Evolutionary conservation across 345 rosid genomes (phyloP).

Genomic region (Alliaria petiolata): DNA sequence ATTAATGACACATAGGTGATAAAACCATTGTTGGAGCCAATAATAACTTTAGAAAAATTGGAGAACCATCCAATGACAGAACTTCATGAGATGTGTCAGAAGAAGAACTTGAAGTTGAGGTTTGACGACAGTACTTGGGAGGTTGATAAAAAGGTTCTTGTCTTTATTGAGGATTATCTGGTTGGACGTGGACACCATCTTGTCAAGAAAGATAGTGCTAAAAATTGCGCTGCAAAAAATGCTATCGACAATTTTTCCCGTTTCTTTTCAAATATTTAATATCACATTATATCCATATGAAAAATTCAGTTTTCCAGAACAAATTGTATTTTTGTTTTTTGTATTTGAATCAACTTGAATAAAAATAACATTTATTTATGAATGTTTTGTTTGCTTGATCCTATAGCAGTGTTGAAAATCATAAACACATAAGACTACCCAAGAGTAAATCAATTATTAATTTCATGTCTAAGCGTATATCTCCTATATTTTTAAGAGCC

Average conservation of each 20-base stretch:
- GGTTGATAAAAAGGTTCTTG: slow-evolving; percentile 29
- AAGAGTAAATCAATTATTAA: too few species aligned
- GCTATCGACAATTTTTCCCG: slow-evolving; percentile 42
- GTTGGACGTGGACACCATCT: slow-evolving; percentile 40
- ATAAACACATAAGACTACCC: not conserved
- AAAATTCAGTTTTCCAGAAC: not conserved
- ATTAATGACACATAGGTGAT: slow-evolving; percentile 37
- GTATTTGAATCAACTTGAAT: not conserved
- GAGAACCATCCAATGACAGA: slow-evolving; percentile 45
- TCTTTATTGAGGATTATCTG: slow-evolving; percentile 33
- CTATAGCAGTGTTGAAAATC: not conserved
- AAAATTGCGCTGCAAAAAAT: slow-evolving; percentile 56
- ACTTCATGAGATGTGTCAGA: slow-evolving; percentile 56
- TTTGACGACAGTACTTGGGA: slow-evolving; percentile 47
- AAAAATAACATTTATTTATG: not conserved
- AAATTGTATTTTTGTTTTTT: not conserved
- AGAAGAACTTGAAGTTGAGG: slow-evolving; percentile 40
- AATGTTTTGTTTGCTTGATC: not conserved
- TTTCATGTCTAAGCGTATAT: too few species aligned
- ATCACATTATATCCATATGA: not conserved
- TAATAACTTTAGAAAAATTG: slow-evolving; percentile 37
- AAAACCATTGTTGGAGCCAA: slow-evolving; percentile 51
- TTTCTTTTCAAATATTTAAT: not conserved
- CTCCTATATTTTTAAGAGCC: too few species aligned
- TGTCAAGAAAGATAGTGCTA: slow-evolving; percentile 53